Base-by-base conservation (phyloP, 768 basidiomycete species). In the Auricularia cornea region DNA sequence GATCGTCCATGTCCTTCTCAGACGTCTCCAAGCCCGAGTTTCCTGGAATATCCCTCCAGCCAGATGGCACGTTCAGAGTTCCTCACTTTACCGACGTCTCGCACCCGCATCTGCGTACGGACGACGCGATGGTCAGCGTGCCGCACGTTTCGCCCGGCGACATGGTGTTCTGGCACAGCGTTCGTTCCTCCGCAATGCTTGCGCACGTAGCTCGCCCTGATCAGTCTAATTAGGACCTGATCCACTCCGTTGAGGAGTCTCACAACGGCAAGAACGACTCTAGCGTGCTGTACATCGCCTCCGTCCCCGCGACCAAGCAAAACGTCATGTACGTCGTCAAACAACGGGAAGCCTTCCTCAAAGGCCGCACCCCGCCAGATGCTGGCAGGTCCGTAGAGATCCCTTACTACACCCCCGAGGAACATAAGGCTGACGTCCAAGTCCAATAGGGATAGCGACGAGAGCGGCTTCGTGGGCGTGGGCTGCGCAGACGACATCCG, bases 81-180 rank as follows among this genome's bases (percentile, higher is more conserved):
- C 70, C 65, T 40, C 66, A 68, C 30, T 84, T 84, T 6, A 86
- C 80, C 16, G 78, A 83, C 20, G 72, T 66, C 16, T 77, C 80
- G 1, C 89, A 92, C 69, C 90, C 89, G 5, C 86, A 92, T 71
- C 75, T 92, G 61, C 76, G 77, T 63, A 78, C 90, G 1, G 79
- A 80, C 0, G 73, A 81, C 57, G 84, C 84, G 1, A 90, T 92
- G 87, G 83, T 83, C 56, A 71, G 72, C 2, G 77, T 89, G 10
- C 89, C 89, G 1, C 82, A 79, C 65, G 89, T 92, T 3, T 76
- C 79, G 60, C 89, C 89, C 0, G 90, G 90, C 2, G 90, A 92
- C 69, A 84, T 86, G 68, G 87, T 89, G 3, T 90, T 87, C 73
- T 90, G 89, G 87, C 87, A 89, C 54, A 57, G 54, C 20, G 35